phyloP scores from a whole-genome alignment of 73 alveolate genomes.

The Diophrys appendiculata region DNA sequence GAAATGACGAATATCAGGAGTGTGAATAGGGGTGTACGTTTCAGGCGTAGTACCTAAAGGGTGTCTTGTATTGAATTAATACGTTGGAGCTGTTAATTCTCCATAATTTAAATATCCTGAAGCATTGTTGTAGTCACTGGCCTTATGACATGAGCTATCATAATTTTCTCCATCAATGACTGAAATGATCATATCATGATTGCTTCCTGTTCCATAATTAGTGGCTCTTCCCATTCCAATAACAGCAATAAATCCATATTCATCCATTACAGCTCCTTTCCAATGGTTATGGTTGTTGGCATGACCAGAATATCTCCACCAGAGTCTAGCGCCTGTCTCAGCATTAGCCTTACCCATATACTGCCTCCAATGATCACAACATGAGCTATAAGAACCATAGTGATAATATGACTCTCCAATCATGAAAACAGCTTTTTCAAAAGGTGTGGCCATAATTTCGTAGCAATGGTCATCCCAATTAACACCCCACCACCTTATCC shows the following conservation, averaged over 20 bases:
- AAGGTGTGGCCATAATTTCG: background rate
- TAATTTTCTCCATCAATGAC: background rate
- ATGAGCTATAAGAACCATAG: background rate
- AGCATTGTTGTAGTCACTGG: background rate
- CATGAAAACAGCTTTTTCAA: background rate
- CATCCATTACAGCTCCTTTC: background rate
- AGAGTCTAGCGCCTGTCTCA: background rate
- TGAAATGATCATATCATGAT: background rate
- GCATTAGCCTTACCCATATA: background rate
- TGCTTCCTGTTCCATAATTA: background rate
- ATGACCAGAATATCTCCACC: background rate
- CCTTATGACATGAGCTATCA: background rate
- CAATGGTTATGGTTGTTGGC: background rate
- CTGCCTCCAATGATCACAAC: too few relatives aligned
- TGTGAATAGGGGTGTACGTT: too few relatives aligned
- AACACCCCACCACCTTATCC: background rate
- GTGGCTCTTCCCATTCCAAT: background rate
- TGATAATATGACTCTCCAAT: background rate
- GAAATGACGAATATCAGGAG: too few relatives aligned
- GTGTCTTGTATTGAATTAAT: too few relatives aligned
- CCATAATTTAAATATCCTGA: background rate
- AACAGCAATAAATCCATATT: background rate
- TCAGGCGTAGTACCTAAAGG: too few relatives aligned
- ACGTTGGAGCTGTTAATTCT: too few relatives aligned
- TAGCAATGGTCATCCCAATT: background rate